Evolutionary conservation across 2,329 filamentous ascomycete genomes (phyloP), one percentile per base, ranked within the genome.

Genomic region (Sporothrix dimorphospora): DNA sequence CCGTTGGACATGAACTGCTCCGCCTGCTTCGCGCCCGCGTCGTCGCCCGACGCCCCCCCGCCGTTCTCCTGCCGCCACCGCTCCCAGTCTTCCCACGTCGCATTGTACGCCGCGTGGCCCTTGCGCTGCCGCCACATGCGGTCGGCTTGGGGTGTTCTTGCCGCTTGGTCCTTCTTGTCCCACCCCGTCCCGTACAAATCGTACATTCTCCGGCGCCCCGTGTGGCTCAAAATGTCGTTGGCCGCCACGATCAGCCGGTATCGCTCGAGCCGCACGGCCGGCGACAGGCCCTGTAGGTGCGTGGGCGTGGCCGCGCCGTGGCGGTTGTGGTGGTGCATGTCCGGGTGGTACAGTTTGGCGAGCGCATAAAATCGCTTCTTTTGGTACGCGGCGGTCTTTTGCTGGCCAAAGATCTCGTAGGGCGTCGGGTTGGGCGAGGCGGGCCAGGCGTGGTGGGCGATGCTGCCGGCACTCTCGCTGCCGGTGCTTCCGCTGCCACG

Each of bases 61-160:
- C 85, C 80, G 78, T 84, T 80, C 80, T 85, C 80, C 45, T 89
- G 84, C 76, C 92, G 87, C 90, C 92, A 97, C 59, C 86, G 86
- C 82, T 97, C 93, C 94, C 94, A 98, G 80, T 99, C 96, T 80
- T 99, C 96, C 96, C 96, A 99, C 0, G 96, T 98, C 0, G 94
- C 96, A 80, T 98, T 98, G 76, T 82, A 82, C 68, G 85, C 86
- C 14, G 87, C 80, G 71, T 81, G 86, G 30, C 83, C 84, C 0
- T 84, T 82, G 45, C 79, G 79, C 16, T 82, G 77, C 47, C 86
- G 83, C 87, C 87, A 90, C 4, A 80, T 78, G 30, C 78, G 80
- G 74, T 88, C 83, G 30, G 19, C 81, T 80, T 2, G 40, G 6
- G 19, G 11, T 55, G n/a, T 78, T 79, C 82, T 79, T 75, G 83